Evolutionary conservation across 805 yeast species (phyloP), one percentile per base, ranked within the genome.

Genomic region (Starmerella sp.): DNA sequence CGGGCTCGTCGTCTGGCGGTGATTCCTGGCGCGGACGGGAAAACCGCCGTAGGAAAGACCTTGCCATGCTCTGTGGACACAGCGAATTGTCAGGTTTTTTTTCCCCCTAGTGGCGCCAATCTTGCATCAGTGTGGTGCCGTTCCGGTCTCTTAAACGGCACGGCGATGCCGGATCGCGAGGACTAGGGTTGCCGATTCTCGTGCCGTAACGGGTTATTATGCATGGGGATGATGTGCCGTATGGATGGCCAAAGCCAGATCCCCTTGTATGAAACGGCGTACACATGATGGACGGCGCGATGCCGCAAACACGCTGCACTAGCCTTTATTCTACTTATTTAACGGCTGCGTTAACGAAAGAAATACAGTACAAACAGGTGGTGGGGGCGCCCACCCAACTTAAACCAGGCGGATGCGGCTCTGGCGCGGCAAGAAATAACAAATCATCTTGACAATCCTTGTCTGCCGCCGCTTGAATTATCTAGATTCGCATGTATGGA

Each of bases 11-110:
- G 15, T 34, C 31, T 4, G 37, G 49, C 8, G 49, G 49, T 5
- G 49, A 32, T 17, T 51, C 57, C 15, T 48, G 49, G 6, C 47
- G 36, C 29, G 54, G 17, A 32, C 44, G 47, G n/a, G 45, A 48
- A 4, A 54, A 50, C 7, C 52, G 46, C 22, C 57, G 32, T 5
- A 54, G 32, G 34, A 52, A 45, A 8, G 50, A 49, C 35, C 43
- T 13, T 8, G 52, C 15, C 49, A 46, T 46, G 39, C 10, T 39
- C n/a, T 39, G 13, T 29, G 6, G 29, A 17, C 28, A 22, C 22
- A 22, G 22, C 22, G 22, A 22, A 22, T 22, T 22, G 22, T 22
- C 29, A 8, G 2, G 6, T 8, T 11, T 39, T 17, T 6, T 6
- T 29, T 39, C 13, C 13, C 13, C 2, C 43, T 9, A 39, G 29